phyloP scores from a whole-genome alignment of 139 green algal species.

The Zygnema cylindricum region DNA sequence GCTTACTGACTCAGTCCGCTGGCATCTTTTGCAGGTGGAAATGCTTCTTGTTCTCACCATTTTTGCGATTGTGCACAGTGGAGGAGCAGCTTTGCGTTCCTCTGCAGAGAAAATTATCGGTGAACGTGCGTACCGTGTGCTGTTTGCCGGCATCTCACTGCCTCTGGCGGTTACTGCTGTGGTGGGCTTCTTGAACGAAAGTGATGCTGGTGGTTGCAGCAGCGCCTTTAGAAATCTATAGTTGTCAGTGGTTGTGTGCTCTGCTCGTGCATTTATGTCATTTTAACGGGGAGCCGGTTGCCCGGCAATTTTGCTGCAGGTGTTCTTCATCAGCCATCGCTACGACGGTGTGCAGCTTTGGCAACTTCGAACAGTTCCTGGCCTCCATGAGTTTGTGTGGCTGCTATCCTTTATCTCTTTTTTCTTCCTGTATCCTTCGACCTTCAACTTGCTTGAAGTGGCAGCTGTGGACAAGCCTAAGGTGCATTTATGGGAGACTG shows the following conservation, averaged over 20 bases:
- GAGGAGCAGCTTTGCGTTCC: slow-evolving; percentile 83
- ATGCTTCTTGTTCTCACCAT: slow-evolving; percentile 85
- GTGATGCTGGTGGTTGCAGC: no score
- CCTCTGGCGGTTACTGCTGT: slow-evolving; percentile 86
- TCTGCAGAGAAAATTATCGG: slow-evolving; percentile 84
- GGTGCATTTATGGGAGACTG: slow-evolving; percentile 97
- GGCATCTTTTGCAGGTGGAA: slow-evolving; percentile 66
- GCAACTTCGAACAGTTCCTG: slow-evolving; percentile 79
- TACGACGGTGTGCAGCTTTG: slow-evolving; percentile 68
- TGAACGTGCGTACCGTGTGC: slow-evolving; percentile 86
- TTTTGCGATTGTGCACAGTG: slow-evolving; percentile 89
- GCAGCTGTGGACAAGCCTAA: slow-evolving; percentile 94
- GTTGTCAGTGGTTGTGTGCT: no score
- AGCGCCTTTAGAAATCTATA: no score
- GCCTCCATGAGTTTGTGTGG: slow-evolving; percentile 88
- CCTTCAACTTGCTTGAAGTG: slow-evolving; percentile 97
- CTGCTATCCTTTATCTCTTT: slow-evolving; percentile 92
- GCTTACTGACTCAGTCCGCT: no score
- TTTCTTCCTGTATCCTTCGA: slow-evolving; percentile 99
- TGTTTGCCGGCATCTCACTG: slow-evolving; percentile 87
- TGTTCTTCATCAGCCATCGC: slow-evolving; percentile 98
- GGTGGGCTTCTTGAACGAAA: slow-evolving; percentile 51
- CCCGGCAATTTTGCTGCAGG: slow-evolving; percentile 13
- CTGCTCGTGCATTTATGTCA: no score
- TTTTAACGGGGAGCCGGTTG: no score